Conservation (phyloP, 345 rosid species). For the Ceriops decandra region DNA sequence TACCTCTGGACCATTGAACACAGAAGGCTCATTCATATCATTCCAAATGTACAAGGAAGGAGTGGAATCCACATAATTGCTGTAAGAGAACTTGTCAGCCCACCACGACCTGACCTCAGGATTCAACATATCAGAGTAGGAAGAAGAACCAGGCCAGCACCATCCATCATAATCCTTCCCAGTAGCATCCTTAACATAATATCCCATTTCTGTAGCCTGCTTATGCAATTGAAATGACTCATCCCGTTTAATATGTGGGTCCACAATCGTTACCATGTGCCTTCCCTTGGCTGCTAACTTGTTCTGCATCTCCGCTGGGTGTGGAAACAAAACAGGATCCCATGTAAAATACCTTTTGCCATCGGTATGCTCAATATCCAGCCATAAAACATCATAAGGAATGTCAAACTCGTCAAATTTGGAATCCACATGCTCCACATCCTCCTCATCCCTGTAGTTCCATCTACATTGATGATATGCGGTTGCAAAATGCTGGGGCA, state of each 20-base stretch:
- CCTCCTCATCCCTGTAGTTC: slow-evolving; percentile 99
- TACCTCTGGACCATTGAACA: slow-evolving; percentile 99
- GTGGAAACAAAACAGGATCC: slow-evolving; percentile 75
- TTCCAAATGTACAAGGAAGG: slow-evolving; percentile 93
- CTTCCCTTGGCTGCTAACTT: slow-evolving; percentile 89
- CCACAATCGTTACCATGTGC: slow-evolving; percentile 96
- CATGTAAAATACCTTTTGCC: slow-evolving; percentile 94
- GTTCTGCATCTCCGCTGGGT: slow-evolving; percentile 89
- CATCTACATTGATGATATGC: slow-evolving; percentile 98
- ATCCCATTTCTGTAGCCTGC: slow-evolving; percentile 75
- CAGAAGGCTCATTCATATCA: slow-evolving; percentile 99
- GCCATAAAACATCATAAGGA: slow-evolving; percentile 97
- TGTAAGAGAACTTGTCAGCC: slow-evolving; percentile 68
- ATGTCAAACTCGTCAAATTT: slow-evolving; percentile 95
- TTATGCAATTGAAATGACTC: slow-evolving; percentile 70
- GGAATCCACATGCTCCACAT: slow-evolving; percentile 87
- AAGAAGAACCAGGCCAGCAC: slow-evolving; percentile 99
- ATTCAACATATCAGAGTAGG: slow-evolving; percentile 75
- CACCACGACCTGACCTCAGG: slow-evolving; percentile 96
- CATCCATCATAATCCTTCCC: slow-evolving; percentile 95
- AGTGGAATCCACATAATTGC: slow-evolving; percentile 81
- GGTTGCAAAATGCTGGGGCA: slow-evolving; percentile 88
- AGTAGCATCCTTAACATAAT: slow-evolving; percentile 82
- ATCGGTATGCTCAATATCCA: slow-evolving; percentile 95
- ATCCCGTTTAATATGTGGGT: slow-evolving; percentile 97